A percentile compares a stretch with the other conserved stretches of the same genome.
These are phyloP conservation scores for Melaleuca quinquenervia DNA, from an alignment of 345 rosid species.

Conservation along the genomic window DNA sequence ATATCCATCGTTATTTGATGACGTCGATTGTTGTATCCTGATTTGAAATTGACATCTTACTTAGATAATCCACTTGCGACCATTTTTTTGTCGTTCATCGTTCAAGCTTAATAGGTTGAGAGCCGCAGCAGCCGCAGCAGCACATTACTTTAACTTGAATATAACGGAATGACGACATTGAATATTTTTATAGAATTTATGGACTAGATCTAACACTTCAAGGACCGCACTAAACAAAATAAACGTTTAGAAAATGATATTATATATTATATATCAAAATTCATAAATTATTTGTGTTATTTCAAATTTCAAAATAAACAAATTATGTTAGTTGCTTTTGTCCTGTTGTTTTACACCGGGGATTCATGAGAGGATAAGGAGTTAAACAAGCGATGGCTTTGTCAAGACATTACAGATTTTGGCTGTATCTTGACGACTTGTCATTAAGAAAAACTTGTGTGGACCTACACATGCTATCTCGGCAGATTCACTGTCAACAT, in stretches of 20 bases:
- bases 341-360: neutral
- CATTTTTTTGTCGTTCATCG: neutral
- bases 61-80: neutral
- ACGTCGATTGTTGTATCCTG: neutral
- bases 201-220: no score
- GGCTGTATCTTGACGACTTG: neutral
- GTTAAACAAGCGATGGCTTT: neutral
- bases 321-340: neutral
- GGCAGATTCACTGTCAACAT: neutral
- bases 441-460: neutral
- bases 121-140: no score
- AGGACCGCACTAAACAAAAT: no score
- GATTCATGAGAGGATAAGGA: neutral
- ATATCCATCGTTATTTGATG: neutral
- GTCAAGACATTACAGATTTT: neutral
- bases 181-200: no score
- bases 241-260: no score
- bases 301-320: no score
- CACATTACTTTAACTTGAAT: no score
- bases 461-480: no score
- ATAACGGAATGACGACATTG: no score
- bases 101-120: no score
- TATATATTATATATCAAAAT: no score
- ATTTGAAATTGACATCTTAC: neutral
- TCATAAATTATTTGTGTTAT: no score